Base-by-base conservation (phyloP, 2,329 filamentous ascomycete species). In the Ophiosphaerella herpotricha region DNA sequence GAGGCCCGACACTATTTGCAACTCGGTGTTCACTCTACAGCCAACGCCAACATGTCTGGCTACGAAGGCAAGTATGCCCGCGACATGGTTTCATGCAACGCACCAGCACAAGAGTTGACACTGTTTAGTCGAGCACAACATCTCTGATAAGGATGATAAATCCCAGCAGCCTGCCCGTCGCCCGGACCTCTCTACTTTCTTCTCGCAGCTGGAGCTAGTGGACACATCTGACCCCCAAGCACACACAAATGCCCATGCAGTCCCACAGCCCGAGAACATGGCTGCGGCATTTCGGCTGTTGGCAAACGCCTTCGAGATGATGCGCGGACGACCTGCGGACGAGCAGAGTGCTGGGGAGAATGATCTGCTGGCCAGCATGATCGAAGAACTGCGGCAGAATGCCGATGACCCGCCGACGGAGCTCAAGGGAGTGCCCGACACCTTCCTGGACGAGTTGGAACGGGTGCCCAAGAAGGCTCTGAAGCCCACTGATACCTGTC, bases 121-220 rank as follows among this genome's bases (percentile, higher is more conserved):
- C 23, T n/a, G 31, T 36, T 39, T 62, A 80, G 78, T 79, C 42
- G 78, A 80, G 63, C 78, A 81, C 68, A 76, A 75, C 66, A 77
- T 80, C 58, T 61, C 73, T 43, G 57, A 69, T 41, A 66, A 74
- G 34, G 62, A 74, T 18, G 50, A 66, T 49, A 70, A 66, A 48
- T 57, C 69, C 45, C 64, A 66, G 54, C 72, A 73, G 14, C 71
- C 72, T 31, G 73, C 74, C 46, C 82, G 82, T 55, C 81, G 84
- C 43, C 85, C 85, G 24, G 85, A 87, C 67, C 79, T 87, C 35
- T 84, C 81, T 35, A 85, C 83, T 61, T 87, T 87, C 77, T 86
- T 86, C 74, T 78, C 80, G 49, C 81, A 82, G 38, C 81, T 87
- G 52, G 81, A 85, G 60, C 79, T 84, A 48, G 75, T 80, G 26